Conservation (phyloP, 345 rosid species). For the Eutrema yunnanense region DNA sequence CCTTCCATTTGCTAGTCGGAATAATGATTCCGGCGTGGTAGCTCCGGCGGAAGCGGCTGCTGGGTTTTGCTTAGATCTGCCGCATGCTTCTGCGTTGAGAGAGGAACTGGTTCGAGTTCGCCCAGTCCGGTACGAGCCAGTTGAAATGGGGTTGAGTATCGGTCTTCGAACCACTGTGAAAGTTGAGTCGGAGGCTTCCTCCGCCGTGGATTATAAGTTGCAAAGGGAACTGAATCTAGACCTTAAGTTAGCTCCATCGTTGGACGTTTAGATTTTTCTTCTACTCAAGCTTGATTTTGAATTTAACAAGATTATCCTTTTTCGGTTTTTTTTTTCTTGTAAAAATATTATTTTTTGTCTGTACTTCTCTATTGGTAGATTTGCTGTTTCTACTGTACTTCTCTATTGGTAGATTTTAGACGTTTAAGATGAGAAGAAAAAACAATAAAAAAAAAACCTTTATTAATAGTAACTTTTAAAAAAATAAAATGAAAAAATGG, state of each 20-base stretch:
- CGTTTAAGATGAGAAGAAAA: background rate
- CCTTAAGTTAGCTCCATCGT: conserved; percentile 54
- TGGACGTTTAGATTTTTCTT: conserved; percentile 33
- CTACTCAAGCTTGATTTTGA: background rate
- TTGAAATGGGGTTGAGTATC: conserved; percentile 22
- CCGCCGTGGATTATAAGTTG: conserved; percentile 37
- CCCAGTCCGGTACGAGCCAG: conserved; percentile 28
- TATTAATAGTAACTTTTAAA: background rate
- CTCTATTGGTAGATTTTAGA: background rate
- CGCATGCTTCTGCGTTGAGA: background rate
- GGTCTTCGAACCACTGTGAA: conserved; percentile 29
- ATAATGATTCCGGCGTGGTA: conserved; percentile 38
- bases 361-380: background rate
- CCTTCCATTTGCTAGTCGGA: background rate
- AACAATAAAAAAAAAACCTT: background rate
- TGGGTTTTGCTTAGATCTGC: background rate
- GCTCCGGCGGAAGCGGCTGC: conserved; percentile 16
- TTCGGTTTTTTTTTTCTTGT: background rate
- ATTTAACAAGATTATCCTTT: background rate
- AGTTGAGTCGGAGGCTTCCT: conserved; percentile 40
- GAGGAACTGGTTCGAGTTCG: background rate
- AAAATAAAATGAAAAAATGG: background rate
- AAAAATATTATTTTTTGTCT: background rate
- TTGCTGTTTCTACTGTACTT: background rate
- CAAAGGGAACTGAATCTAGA: conserved; percentile 35